phyloP scores from a whole-genome alignment of 192 early-diverging fungal genomes.

The Backusella tarrabulga region DNA sequence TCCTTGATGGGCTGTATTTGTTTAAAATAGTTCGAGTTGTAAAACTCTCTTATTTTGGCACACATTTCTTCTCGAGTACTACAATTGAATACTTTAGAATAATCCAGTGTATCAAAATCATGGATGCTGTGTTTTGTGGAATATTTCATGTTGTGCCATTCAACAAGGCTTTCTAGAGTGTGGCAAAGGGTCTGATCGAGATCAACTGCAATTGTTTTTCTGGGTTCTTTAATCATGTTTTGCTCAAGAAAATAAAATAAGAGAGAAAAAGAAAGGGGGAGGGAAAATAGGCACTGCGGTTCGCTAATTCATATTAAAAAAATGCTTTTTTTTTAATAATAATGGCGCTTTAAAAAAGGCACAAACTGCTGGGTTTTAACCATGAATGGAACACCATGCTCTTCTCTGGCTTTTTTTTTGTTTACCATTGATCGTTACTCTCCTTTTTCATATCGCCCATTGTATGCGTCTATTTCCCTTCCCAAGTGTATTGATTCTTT shows the following conservation, averaged over 20 bases:
- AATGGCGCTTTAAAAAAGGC: constrained; percentile 42
- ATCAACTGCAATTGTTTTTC: constrained; percentile 45
- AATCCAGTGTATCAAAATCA: constrained; percentile 49
- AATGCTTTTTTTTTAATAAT: constrained; percentile 38
- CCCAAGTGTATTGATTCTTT: not conserved
- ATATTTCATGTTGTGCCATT: constrained; percentile 55
- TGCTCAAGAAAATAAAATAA: constrained; percentile 1
- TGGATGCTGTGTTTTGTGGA: constrained; percentile 41
- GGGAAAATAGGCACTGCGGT: constrained; percentile 7
- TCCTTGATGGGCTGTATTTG: constrained; percentile 52
- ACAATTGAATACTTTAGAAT: constrained; percentile 51
- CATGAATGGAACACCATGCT: not conserved
- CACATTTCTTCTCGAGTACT: constrained; percentile 52
- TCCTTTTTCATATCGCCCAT: not conserved
- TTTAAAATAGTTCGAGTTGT: constrained; percentile 49
- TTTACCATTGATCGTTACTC: not conserved
- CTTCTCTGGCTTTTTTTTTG: not conserved
- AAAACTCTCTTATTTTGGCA: constrained; percentile 55
- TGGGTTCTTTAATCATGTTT: constrained; percentile 6
- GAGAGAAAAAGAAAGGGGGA: not conserved
- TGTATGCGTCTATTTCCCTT: not conserved
- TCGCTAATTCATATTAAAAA: constrained; percentile 8
- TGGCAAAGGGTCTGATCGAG: constrained; percentile 55
- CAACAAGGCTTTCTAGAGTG: constrained; percentile 47
- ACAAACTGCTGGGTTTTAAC: constrained; percentile 15